Percentiles rank a stretch among this genome's conserved stretches.
phyloP scores from a whole-genome alignment of 2,329 filamentous ascomycete genomes.

The Penicillium expansum region DNA sequence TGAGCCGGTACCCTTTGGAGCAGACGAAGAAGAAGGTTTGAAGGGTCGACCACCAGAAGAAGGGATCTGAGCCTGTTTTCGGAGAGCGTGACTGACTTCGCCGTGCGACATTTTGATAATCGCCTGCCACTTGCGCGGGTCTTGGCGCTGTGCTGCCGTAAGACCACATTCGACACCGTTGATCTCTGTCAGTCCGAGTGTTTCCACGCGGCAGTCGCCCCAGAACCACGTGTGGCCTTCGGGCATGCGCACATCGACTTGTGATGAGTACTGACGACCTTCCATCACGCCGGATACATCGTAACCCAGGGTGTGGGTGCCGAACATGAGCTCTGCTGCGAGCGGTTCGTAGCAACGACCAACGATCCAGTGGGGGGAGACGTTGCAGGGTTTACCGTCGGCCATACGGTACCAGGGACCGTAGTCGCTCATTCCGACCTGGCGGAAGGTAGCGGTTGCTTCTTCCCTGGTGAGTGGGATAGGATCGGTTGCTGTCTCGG shows the following conservation, averaged over 20 bases:
- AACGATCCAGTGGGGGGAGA: conserved; percentile 53
- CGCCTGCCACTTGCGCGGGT: conserved; percentile 48
- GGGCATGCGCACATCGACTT: conserved; percentile 50
- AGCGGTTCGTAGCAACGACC: conserved; percentile 55
- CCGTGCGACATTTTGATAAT: conserved; percentile 47
- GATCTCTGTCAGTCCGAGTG: conserved; percentile 54
- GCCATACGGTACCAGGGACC: conserved; percentile 54
- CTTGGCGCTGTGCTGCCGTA: conserved; percentile 43
- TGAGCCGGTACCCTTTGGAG: neutral
- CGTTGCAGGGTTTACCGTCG: conserved; percentile 40
- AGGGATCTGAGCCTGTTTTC: conserved; percentile 31
- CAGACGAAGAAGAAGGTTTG: neutral
- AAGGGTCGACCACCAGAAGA: conserved; percentile 7
- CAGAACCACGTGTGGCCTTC: conserved; percentile 54
- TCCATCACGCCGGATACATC: conserved; percentile 49
- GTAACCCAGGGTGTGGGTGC: conserved; percentile 37
- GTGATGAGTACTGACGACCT: conserved; percentile 48
- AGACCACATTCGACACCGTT: conserved; percentile 53
- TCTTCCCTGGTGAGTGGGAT: conserved; percentile 33
- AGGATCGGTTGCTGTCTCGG: neutral
- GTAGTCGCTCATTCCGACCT: conserved; percentile 46
- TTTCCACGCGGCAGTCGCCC: conserved; percentile 56
- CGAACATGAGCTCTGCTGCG: conserved; percentile 49
- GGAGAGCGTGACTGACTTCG: conserved; percentile 15
- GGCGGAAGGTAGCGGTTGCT: conserved; percentile 36